These are phyloP conservation scores for Desmodesmus armatus DNA, from an alignment of 139 green algal genomes.

Conservation along the genomic window DNA sequence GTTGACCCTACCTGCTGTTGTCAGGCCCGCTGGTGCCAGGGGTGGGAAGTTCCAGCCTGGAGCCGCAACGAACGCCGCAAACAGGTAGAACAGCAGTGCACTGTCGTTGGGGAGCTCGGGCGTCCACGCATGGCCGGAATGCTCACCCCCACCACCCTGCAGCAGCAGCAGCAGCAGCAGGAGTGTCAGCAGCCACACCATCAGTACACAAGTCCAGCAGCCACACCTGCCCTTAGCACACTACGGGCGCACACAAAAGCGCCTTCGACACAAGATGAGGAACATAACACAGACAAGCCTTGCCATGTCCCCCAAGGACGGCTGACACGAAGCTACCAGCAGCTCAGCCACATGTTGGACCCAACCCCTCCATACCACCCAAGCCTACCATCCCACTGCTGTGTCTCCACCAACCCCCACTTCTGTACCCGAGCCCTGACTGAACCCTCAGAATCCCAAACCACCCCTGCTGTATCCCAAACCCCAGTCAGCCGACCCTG, in stretches of 20 bases:
- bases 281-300: no score
- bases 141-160: constrained; percentile 67
- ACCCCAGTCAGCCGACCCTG: no score
- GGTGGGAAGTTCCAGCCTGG: constrained; percentile 73
- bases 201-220: neutral
- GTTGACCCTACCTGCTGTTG: constrained; percentile 34
- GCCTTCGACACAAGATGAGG: neutral
- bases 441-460: neutral
- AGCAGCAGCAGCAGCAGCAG: neutral
- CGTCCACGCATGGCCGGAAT: constrained; percentile 70
- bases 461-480: neutral
- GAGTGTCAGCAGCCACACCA: neutral
- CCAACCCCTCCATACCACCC: no score
- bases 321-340: no score
- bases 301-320: no score
- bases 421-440: no score
- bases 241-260: no score
- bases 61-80: constrained; percentile 80
- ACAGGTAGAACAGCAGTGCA: constrained; percentile 82
- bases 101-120: constrained; percentile 82
- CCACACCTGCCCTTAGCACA: neutral
- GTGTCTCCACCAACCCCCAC: no score
- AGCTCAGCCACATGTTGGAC: no score
- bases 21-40: neutral
- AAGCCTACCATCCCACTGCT: no score